A percentile compares a stretch with the other conserved stretches of the same genome.
phyloP scores from a whole-genome alignment of 371 early-diverging fungal genomes.

The Cladochytrium tenue region DNA sequence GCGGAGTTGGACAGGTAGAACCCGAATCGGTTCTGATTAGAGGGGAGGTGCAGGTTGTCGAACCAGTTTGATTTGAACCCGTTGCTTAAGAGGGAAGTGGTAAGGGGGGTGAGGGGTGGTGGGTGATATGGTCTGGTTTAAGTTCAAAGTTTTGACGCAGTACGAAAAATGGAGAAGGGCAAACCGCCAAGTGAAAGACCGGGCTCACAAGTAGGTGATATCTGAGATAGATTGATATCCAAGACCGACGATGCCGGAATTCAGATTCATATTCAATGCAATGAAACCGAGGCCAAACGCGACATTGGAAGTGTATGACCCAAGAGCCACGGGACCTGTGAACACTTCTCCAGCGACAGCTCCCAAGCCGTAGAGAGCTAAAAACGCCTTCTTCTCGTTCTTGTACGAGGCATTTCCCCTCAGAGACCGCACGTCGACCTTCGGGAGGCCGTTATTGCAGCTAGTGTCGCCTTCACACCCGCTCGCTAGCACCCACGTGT shows the following conservation, averaged over 20 bases:
- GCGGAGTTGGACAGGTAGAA: conserved; percentile 25
- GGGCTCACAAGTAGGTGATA: conserved; percentile 11
- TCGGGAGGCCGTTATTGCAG: not conserved
- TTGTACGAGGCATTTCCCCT: not conserved
- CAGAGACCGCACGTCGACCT: not conserved
- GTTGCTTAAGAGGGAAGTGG: too few relatives aligned
- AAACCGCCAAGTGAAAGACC: conserved; percentile 7
- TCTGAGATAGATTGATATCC: conserved; percentile 5
- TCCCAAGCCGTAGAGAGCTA: conserved; percentile 2
- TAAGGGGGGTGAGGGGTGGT: too few relatives aligned
- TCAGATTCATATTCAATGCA: not conserved
- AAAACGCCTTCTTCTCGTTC: conserved; percentile 4
- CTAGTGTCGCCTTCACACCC: not conserved
- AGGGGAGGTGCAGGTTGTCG: not conserved
- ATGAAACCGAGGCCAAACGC: not conserved
- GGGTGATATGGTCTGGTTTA: too few relatives aligned
- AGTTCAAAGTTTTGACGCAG: too few relatives aligned
- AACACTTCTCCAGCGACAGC: conserved; percentile 5
- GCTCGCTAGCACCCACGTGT: conserved; percentile 25
- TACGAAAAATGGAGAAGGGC: conserved; percentile 11
- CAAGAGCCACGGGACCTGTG: conserved; percentile 8
- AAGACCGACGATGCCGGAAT: conserved; percentile 10
- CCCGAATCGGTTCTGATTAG: conserved; percentile 9
- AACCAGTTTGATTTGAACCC: not conserved
- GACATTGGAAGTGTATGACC: not conserved